phyloP scores from a whole-genome alignment of 208 protist species.

The Acanthamoeba triangularis region DNA sequence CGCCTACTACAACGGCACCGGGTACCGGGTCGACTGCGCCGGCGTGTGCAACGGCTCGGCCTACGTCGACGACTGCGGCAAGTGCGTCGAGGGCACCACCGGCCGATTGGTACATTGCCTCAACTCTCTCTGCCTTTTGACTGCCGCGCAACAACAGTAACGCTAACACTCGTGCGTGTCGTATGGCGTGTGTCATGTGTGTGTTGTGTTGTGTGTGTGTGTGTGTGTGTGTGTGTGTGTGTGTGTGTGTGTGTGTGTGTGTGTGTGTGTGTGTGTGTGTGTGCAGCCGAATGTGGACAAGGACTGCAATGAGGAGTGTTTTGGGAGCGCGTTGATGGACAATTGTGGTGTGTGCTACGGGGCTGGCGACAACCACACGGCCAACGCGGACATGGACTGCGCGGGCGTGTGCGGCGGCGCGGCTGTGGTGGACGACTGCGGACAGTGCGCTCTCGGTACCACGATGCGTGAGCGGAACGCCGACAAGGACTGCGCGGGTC shows the following conservation, averaged over 20 bases:
- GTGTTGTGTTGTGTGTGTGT: no score
- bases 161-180: no score
- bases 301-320: slow-evolving; percentile 8
- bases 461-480: slow-evolving; percentile 25
- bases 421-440: slow-evolving; percentile 52
- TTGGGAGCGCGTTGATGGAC: background rate
- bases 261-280: no score
- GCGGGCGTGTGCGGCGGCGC: slow-evolving; percentile 12
- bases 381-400: slow-evolving; percentile 50
- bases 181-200: no score
- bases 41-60: slow-evolving; percentile 38
- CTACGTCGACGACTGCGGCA: background rate
- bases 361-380: background rate
- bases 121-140: no score
- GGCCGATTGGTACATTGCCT: background rate
- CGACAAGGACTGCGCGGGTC: slow-evolving; percentile 60
- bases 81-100: background rate
- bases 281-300: background rate
- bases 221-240: no score
- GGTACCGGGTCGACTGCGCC: slow-evolving; percentile 44
- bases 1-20: slow-evolving; percentile 20
- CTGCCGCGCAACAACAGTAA: no score
- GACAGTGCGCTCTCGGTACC: background rate
- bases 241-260: no score
- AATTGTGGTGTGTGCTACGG: slow-evolving; percentile 19